Evolutionary conservation across 768 basidiomycete genomes (phyloP).

Genomic region (Xerocomellus intermedius): DNA sequence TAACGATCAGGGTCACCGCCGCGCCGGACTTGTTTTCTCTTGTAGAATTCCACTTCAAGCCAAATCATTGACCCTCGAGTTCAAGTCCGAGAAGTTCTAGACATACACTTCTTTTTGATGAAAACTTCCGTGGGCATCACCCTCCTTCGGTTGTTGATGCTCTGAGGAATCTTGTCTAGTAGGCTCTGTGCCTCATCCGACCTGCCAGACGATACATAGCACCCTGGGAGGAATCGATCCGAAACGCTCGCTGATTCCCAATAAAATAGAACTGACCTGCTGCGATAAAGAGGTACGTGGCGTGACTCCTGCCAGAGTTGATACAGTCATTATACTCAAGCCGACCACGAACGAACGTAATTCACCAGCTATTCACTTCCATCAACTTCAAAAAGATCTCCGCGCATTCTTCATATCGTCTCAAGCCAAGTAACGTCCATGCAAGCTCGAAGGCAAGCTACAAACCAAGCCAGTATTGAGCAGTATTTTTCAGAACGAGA

Average conservation of each 20-base stretch:
- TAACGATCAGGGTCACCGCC: constrained; percentile 53
- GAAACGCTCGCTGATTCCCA: background rate
- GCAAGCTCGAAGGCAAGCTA: constrained; percentile 77
- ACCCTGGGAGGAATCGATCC: constrained; percentile 41
- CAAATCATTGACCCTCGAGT: background rate
- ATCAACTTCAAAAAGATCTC: constrained; percentile 63
- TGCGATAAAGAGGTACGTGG: constrained; percentile 74
- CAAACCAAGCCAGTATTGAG: background rate
- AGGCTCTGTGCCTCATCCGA: constrained; percentile 57
- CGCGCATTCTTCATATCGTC: constrained; percentile 66
- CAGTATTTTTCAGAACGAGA: background rate
- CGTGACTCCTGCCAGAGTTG: constrained; percentile 57
- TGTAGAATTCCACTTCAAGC: constrained; percentile 66
- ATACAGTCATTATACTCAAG: background rate
- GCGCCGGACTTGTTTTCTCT: constrained; percentile 57
- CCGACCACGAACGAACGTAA: background rate
- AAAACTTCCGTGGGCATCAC: constrained; percentile 73
- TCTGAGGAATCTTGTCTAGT: constrained; percentile 57
- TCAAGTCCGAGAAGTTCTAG: background rate
- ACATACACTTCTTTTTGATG: constrained; percentile 73
- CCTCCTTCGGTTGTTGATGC: constrained; percentile 62
- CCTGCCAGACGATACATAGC: constrained; percentile 57
- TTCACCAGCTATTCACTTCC: constrained; percentile 68
- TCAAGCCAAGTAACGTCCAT: constrained; percentile 66
- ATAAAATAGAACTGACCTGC: constrained; percentile 46